Conservation (phyloP, 1,284 basidiomycete species). For the Cutaneotrichosporon sp. region DNA sequence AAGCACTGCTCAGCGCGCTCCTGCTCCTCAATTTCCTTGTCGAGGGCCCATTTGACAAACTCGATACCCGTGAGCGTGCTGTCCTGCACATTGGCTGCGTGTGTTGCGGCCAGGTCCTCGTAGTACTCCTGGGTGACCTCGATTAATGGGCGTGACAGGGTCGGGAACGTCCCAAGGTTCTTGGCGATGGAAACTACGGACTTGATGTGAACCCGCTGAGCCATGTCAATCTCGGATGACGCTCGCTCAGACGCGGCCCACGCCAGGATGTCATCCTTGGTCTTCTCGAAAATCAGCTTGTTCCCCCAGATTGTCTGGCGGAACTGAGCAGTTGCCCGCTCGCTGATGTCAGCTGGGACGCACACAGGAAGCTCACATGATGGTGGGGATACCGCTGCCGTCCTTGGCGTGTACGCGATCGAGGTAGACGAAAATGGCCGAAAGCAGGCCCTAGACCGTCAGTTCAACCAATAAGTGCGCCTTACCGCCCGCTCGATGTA, state of each 20-base stretch:
- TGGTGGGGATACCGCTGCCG: conserved; percentile 30
- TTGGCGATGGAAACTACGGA: conserved; percentile 27
- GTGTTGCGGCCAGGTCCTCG: conserved; percentile 14
- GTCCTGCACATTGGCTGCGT: conserved; percentile 26
- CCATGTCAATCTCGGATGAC: not conserved
- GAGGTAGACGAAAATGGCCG: conserved; percentile 49
- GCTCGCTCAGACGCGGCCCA: conserved; percentile 64
- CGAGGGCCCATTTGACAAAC: conserved; percentile 41
- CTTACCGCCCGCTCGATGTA: conserved; percentile 37
- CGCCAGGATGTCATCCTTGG: conserved; percentile 58
- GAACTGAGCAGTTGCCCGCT: conserved; percentile 58
- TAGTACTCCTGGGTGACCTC: conserved; percentile 32
- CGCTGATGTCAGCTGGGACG: conserved; percentile 15
- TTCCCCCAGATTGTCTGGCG: conserved; percentile 59
- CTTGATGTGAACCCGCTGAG: not conserved
- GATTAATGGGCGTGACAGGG: conserved; percentile 32
- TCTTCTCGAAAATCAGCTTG: conserved; percentile 55
- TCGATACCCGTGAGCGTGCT: conserved; percentile 27
- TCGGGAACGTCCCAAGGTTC: conserved; percentile 25
- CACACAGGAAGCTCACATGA: conserved; percentile 31
- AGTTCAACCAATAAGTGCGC: conserved; percentile 10
- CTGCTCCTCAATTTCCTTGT: conserved; percentile 36
- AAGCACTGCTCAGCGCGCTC: conserved; percentile 30
- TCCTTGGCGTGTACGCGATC: conserved; percentile 44
- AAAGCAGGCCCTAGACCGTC: conserved; percentile 36